phyloP scores from a whole-genome alignment of 495 filamentous ascomycete species.

The Aspergillus incahuasiensis region DNA sequence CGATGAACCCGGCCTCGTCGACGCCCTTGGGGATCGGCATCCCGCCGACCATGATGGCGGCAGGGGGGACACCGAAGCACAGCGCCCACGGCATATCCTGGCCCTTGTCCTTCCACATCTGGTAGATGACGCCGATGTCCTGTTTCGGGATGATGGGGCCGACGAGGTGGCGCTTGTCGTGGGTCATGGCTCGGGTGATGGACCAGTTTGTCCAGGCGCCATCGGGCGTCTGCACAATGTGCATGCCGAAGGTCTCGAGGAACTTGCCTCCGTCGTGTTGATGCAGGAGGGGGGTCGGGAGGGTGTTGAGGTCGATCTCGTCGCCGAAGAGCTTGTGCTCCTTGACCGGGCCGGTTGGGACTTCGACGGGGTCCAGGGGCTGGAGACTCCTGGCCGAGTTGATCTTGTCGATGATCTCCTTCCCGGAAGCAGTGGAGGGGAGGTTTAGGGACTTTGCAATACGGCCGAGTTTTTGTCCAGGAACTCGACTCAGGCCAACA shows the following conservation, averaged over 20 bases:
- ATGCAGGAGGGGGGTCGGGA: slow-evolving; percentile 31
- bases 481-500: slow-evolving; percentile 19
- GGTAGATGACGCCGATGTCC: slow-evolving; percentile 29
- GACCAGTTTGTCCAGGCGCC: slow-evolving; percentile 38
- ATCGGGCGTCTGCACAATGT: slow-evolving; percentile 31
- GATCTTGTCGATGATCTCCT: slow-evolving; percentile 29
- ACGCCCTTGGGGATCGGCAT: slow-evolving; percentile 35
- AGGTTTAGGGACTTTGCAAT: slow-evolving; percentile 27
- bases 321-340: slow-evolving; percentile 26
- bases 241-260: slow-evolving; percentile 32
- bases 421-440: slow-evolving; percentile 20
- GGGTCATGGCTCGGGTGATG: slow-evolving; percentile 33
- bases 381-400: slow-evolving; percentile 11
- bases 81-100: slow-evolving; percentile 34
- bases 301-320: slow-evolving; percentile 29
- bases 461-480: slow-evolving; percentile 22
- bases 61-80: slow-evolving; percentile 36
- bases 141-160: slow-evolving; percentile 29
- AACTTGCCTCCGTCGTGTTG: slow-evolving; percentile 35
- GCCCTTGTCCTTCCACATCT: slow-evolving; percentile 32
- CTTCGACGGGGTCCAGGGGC: slow-evolving; percentile 22
- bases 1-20: slow-evolving; percentile 32
- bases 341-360: slow-evolving; percentile 27
- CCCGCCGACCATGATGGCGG: slow-evolving; percentile 31
- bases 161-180: slow-evolving; percentile 24